phyloP scores from a whole-genome alignment of 768 basidiomycete species.

The Lanmaoa rubissima region DNA sequence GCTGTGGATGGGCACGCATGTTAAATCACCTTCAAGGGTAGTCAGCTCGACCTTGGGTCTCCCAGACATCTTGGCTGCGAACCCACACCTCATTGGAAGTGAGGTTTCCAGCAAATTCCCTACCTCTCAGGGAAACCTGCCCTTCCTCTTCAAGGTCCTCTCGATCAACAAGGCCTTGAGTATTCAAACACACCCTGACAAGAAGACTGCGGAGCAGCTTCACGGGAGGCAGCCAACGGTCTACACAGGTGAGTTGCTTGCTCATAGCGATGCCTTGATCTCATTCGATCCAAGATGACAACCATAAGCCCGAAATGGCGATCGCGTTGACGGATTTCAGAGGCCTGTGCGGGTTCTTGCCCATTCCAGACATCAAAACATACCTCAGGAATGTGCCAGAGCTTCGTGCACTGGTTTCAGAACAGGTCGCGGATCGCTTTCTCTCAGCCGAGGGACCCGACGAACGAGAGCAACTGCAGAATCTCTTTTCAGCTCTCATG shows the following conservation, averaged over 20 bases:
- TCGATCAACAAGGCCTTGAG: slow-evolving; percentile 87
- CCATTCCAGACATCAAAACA: slow-evolving; percentile 65
- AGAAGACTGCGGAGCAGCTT: slow-evolving; percentile 69
- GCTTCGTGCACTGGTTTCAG: slow-evolving; percentile 67
- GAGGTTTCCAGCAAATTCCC: slow-evolving; percentile 54
- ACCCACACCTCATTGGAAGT: slow-evolving; percentile 69
- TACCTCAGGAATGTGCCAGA: slow-evolving; percentile 74
- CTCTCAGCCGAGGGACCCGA: slow-evolving; percentile 34
- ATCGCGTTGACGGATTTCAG: slow-evolving; percentile 88
- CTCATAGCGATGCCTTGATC: background rate
- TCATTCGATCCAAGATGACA: slow-evolving; percentile 60
- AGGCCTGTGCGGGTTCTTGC: slow-evolving; percentile 92
- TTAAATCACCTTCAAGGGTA: slow-evolving; percentile 62
- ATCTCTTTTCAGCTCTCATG: slow-evolving; percentile 84
- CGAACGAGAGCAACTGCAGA: slow-evolving; percentile 57
- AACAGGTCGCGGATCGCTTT: slow-evolving; percentile 52
- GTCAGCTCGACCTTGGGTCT: slow-evolving; percentile 48
- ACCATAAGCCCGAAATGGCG: slow-evolving; percentile 99
- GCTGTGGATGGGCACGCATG: slow-evolving; percentile 99
- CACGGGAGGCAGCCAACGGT: slow-evolving; percentile 71
- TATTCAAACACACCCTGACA: slow-evolving; percentile 92
- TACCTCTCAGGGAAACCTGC: slow-evolving; percentile 64
- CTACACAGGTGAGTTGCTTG: slow-evolving; percentile 73
- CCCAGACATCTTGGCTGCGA: slow-evolving; percentile 57
- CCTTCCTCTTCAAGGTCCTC: slow-evolving; percentile 91